These are phyloP conservation scores for Pneumocystis wakefieldiae DNA, from an alignment of 1,139 yeast genomes.

Conservation along the genomic window DNA sequence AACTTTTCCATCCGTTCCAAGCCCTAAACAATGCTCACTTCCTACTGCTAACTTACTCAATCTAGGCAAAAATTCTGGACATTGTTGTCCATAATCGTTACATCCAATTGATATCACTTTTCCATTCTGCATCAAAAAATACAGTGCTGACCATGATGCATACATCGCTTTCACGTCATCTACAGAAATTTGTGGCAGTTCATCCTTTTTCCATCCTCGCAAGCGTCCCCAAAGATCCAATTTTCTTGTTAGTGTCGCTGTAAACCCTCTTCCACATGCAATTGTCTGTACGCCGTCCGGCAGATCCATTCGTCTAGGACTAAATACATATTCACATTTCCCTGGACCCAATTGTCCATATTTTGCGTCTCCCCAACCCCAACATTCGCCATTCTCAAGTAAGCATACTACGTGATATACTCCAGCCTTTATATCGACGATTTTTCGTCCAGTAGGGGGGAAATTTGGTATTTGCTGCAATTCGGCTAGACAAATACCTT, in stretches of 20 bases:
- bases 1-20: conserved; percentile 26
- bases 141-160: conserved; percentile 66
- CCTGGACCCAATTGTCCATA: conserved; percentile 47
- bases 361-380: conserved; percentile 75
- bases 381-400: conserved; percentile 31
- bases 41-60: conserved; percentile 36
- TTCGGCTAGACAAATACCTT: neutral
- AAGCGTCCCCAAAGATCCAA: neutral
- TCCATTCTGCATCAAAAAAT: conserved; percentile 25
- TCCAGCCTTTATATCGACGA: conserved; percentile 32
- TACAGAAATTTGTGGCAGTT: neutral
- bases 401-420: conserved; percentile 42
- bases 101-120: conserved; percentile 47
- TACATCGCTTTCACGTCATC: conserved; percentile 8
- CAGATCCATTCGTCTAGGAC: neutral
- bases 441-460: conserved; percentile 17
- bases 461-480: conserved; percentile 9
- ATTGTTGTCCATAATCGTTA: conserved; percentile 58
- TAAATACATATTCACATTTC: neutral
- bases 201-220: neutral
- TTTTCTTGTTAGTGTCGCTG: neutral
- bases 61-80: conserved; percentile 19
- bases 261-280: neutral
- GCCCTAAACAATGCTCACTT: conserved; percentile 69
- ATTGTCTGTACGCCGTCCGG: neutral